phyloP scores from a whole-genome alignment of 805 yeast genomes.

The Sungouiozyma intestinalis region DNA sequence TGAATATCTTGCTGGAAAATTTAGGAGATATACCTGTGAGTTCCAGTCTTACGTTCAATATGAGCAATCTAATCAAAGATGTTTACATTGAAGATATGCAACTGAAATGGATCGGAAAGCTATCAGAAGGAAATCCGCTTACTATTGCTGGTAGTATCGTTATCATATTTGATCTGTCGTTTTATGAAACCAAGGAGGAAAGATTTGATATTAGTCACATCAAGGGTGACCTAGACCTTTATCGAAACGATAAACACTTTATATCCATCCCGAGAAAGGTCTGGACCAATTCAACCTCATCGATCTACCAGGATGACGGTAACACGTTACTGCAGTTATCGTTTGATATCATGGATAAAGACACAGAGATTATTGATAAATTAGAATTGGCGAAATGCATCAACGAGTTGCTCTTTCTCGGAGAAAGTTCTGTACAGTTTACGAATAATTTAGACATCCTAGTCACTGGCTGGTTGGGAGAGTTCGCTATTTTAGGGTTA shows the following conservation, averaged over 20 bases:
- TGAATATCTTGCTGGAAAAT: conserved; percentile 10
- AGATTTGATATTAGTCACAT: conserved; percentile 28
- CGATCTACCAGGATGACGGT: conserved; percentile 16
- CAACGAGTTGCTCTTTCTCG: conserved; percentile 33
- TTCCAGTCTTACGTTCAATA: conserved; percentile 16
- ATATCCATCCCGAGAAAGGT: conserved; percentile 34
- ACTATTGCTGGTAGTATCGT: conserved; percentile 32
- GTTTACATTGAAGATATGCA: conserved; percentile 31
- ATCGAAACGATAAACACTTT: conserved; percentile 32
- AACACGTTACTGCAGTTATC: conserved; percentile 27
- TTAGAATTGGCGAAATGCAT: conserved; percentile 34
- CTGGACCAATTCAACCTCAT: conserved; percentile 38
- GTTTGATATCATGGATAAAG: conserved; percentile 34
- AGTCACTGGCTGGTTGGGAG: conserved; percentile 18
- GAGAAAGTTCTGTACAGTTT: conserved; percentile 28
- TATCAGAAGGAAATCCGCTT: conserved; percentile 24
- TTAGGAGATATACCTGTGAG: conserved; percentile 14
- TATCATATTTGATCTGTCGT: conserved; percentile 26
- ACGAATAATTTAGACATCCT: conserved; percentile 18
- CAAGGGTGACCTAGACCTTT: conserved; percentile 34
- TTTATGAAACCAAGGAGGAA: conserved; percentile 17
- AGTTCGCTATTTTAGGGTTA: conserved; percentile 19
- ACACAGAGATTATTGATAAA: conserved; percentile 34
- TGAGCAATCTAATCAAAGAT: conserved; percentile 25
- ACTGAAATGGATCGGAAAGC: conserved; percentile 25